Evolutionary conservation across 2,329 filamentous ascomycete genomes (phyloP).

Genomic region (Fonsecaea erecta): DNA sequence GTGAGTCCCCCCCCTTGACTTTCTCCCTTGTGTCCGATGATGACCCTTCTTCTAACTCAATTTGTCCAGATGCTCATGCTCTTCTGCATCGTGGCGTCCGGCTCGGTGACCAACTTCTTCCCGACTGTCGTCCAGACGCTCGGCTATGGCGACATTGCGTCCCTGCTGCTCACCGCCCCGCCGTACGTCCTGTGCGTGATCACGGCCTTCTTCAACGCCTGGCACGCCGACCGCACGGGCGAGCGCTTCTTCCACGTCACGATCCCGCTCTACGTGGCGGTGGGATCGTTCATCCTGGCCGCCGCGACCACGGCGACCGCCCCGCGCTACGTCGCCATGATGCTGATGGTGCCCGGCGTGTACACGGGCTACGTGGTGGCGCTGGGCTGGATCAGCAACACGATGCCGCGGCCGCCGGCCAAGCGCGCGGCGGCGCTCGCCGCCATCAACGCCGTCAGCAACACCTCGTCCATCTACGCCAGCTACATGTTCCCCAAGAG

Average conservation of each 20-base stretch:
- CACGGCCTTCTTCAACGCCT: constrained; percentile 66
- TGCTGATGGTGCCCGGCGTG: constrained; percentile 62
- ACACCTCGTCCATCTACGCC: constrained; percentile 71
- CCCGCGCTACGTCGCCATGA: constrained; percentile 71
- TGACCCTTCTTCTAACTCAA: not conserved
- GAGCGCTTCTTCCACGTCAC: constrained; percentile 73
- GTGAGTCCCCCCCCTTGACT: constrained; percentile 46
- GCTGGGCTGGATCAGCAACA: constrained; percentile 76
- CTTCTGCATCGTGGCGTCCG: constrained; percentile 54
- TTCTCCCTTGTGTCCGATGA: not conserved
- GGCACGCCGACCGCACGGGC: constrained; percentile 64
- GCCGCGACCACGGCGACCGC: constrained; percentile 65
- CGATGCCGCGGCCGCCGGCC: constrained; percentile 73
- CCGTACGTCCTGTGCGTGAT: constrained; percentile 59
- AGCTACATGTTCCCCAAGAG: constrained; percentile 67
- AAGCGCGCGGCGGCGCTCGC: constrained; percentile 75
- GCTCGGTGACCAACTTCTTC: constrained; percentile 70
- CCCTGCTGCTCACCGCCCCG: constrained; percentile 53
- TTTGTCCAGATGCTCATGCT: constrained; percentile 56
- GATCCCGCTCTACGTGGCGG: constrained; percentile 64
- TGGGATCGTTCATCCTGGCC: constrained; percentile 70
- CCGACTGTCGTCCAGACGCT: constrained; percentile 72
- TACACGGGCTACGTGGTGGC: constrained; percentile 68
- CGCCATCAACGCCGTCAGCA: constrained; percentile 75
- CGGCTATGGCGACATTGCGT: constrained; percentile 65